Conservation (phyloP, 306 rosid species). For the Ochetophila trinervis region DNA sequence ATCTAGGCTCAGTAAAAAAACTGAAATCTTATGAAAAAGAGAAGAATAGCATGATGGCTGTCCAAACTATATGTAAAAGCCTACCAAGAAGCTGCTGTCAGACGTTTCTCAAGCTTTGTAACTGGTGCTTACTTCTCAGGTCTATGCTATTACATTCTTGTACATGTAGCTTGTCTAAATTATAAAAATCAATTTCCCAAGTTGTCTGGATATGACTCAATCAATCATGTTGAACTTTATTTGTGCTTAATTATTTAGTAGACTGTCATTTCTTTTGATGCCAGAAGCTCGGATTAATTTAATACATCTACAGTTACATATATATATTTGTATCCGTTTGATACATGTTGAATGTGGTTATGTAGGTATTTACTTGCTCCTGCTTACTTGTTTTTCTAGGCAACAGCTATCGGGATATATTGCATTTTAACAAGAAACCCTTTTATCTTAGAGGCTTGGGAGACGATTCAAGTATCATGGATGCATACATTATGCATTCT, state of each 20-base stretch:
- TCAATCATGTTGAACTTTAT: neutral
- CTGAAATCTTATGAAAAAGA: no score
- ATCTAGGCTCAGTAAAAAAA: no score
- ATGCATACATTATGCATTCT: conserved; percentile 79
- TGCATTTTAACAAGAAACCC: conserved; percentile 80
- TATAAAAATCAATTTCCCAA: neutral
- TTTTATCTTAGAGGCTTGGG: conserved; percentile 74
- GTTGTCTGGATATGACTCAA: neutral
- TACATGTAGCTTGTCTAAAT: neutral
- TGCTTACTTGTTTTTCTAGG: conserved; percentile 38
- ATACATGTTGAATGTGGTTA: neutral
- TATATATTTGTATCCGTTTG: neutral
- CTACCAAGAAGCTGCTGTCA: no score
- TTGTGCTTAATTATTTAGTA: conserved; percentile 3
- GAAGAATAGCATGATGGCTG: no score
- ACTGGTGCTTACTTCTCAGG: no score
- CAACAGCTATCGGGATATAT: conserved; percentile 75
- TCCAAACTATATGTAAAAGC: no score
- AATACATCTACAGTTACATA: neutral
- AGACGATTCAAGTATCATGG: conserved; percentile 65
- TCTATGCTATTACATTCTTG: neutral
- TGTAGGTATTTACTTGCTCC: neutral
- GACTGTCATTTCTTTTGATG: neutral
- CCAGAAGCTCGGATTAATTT: neutral
- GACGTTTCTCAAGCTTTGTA: no score